Evolutionary conservation across 164 flowering plant genomes (phyloP).

Genomic region (Brasenia schreberi): DNA sequence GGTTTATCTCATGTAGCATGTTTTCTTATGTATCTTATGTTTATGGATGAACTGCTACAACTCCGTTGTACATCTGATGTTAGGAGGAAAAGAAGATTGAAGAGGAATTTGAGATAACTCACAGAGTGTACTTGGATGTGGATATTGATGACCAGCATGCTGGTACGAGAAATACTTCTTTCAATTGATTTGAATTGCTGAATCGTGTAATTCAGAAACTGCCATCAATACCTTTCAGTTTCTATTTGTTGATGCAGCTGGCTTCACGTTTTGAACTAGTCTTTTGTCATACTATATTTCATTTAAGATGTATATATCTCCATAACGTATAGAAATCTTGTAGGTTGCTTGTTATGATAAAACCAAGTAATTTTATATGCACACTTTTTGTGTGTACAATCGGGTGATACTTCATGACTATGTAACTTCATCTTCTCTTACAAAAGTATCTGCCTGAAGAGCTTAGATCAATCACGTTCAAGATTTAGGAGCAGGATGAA

Average conservation of each 20-base stretch:
- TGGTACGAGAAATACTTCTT: constrained; percentile 27
- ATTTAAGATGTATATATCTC: too few relatives aligned
- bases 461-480: too few relatives aligned
- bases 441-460: too few relatives aligned
- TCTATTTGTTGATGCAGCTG: background rate
- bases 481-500: too few relatives aligned
- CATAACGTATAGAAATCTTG: too few relatives aligned
- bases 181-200: too few relatives aligned
- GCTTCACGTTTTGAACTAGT: background rate
- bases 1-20: background rate
- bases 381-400: too few relatives aligned
- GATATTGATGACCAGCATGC: constrained; percentile 72
- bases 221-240: background rate
- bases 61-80: background rate
- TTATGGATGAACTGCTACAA: background rate
- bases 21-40: too few relatives aligned
- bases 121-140: constrained; percentile 83
- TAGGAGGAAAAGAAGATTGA: constrained; percentile 48
- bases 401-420: too few relatives aligned
- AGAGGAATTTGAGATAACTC: constrained; percentile 67
- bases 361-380: too few relatives aligned
- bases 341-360: too few relatives aligned
- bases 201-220: background rate
- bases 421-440: too few relatives aligned
- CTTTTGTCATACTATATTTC: background rate